phyloP scores from a whole-genome alignment of 2,329 filamentous ascomycete species.

The Claviceps cyperi region DNA sequence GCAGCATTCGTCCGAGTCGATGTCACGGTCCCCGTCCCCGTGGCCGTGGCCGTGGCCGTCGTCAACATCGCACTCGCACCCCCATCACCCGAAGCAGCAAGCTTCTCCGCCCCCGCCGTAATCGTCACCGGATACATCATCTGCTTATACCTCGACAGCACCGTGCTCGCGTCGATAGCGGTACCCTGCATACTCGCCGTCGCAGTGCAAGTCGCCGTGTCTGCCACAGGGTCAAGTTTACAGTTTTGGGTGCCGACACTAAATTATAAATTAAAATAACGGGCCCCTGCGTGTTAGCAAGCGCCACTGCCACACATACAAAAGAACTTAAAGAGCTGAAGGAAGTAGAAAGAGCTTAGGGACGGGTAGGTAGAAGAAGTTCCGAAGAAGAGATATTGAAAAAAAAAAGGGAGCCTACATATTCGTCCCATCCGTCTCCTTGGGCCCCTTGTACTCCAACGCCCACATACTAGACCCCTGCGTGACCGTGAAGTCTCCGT shows the following conservation, averaged over 20 bases:
- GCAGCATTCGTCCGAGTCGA: conserved; percentile 15
- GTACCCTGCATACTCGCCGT: background rate
- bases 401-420: background rate
- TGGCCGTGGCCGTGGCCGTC: conserved; percentile 2
- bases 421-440: background rate
- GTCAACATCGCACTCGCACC: conserved; percentile 5
- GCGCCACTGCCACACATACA: too few relatives aligned
- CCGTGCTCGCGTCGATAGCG: background rate
- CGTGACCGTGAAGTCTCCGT: conserved; percentile 10
- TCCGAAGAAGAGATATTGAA: too few relatives aligned
- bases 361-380: too few relatives aligned
- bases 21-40: conserved; percentile 3
- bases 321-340: too few relatives aligned
- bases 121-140: conserved; percentile 19
- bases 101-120: conserved; percentile 24
- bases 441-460: conserved; percentile 4
- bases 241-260: conserved; percentile 12
- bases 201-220: conserved; percentile 12
- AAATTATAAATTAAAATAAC: too few relatives aligned
- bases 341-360: too few relatives aligned
- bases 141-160: conserved; percentile 10
- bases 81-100: conserved; percentile 10
- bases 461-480: conserved; percentile 16
- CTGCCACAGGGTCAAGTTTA: conserved; percentile 12
- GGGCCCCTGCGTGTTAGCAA: too few relatives aligned